Base-by-base conservation (phyloP, 163 green algal species). In the Coccomyxa subellipsoidea region DNA sequence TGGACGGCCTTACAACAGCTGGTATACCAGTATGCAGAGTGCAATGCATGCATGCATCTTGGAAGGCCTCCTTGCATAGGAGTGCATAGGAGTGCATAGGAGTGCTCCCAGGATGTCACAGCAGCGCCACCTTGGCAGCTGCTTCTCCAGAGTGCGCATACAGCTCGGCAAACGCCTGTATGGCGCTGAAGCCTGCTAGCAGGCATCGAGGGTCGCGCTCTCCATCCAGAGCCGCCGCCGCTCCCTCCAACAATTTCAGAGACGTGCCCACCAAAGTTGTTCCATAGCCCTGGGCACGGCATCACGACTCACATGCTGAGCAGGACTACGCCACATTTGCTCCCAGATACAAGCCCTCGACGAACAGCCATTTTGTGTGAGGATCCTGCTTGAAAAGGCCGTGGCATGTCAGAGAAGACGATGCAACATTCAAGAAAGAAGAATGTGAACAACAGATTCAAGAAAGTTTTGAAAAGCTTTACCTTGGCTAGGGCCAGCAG, bases 121-220 rank as follows among this genome's bases (percentile, higher is more conserved):
- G 23, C 1, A 23, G 2, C 23, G 47, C 47, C 23, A 73, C 77
- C 77, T 81, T n/a, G 25, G 32, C 38, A 29, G 23, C 12, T 12
- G 76, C 38, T 8, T 66, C 27, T 21, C 76, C 76, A 32, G 76
- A 38, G 29, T 59, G 4, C 34, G 86, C 78, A 82, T 96, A 93
- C 9, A 93, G 59, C 1, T 34, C 25, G 23, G 87, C 81, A 1
- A 93, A 66, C 15, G 78, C 80, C 77, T 89, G 81, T 4, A 77
- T 38, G 12, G 75, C 25, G 32, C 92, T 66, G 39, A 99, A 95
- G 1, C 90, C 88, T 31, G 89, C 70, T 54, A 98, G 82, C 47
- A 99, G 89, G 87, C 93, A 97, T 39, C 95, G 89, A 8, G 96
- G 96, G 86, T 99, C 95, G 76, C 94, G 94, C 88, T 99, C 95